phyloP scores from a whole-genome alignment of 2,329 filamentous ascomycete genomes.

The Penicillium crustosum region DNA sequence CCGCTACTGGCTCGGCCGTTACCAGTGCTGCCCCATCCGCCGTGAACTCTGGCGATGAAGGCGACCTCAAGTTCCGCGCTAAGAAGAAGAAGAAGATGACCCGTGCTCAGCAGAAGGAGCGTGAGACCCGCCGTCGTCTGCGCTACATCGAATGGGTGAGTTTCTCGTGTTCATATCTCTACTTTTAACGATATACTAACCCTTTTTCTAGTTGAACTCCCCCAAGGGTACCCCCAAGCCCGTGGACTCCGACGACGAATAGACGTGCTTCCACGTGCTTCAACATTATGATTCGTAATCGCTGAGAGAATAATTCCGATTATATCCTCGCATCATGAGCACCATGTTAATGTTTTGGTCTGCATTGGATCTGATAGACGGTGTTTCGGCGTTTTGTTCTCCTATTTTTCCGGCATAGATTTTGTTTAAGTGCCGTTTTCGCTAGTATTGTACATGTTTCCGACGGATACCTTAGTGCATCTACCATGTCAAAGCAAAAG shows the following conservation, averaged over 20 bases:
- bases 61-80: slow-evolving; percentile 80
- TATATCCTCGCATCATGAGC: slow-evolving; percentile 23
- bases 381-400: slow-evolving; percentile 18
- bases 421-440: background rate
- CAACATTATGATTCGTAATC: slow-evolving; percentile 25
- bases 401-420: slow-evolving; percentile 4
- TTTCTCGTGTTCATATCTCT: slow-evolving; percentile 9
- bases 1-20: slow-evolving; percentile 59
- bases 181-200: slow-evolving; percentile 11
- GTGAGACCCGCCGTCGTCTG: slow-evolving; percentile 80
- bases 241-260: slow-evolving; percentile 73
- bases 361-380: slow-evolving; percentile 28
- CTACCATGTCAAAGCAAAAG: slow-evolving; percentile 10
- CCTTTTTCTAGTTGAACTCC: slow-evolving; percentile 70
- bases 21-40: slow-evolving; percentile 63
- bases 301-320: slow-evolving; percentile 8
- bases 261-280: slow-evolving; percentile 14
- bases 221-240: slow-evolving; percentile 81
- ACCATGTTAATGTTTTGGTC: slow-evolving; percentile 20
- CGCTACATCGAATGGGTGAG: slow-evolving; percentile 68
- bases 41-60: slow-evolving; percentile 80
- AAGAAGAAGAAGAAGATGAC: slow-evolving; percentile 99
- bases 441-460: slow-evolving; percentile 13
- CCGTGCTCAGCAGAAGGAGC: slow-evolving; percentile 91
- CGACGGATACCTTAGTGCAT: slow-evolving; percentile 8